Evolutionary conservation across 345 rosid species (phyloP).

Genomic region (Streptanthus diversifolius): DNA sequence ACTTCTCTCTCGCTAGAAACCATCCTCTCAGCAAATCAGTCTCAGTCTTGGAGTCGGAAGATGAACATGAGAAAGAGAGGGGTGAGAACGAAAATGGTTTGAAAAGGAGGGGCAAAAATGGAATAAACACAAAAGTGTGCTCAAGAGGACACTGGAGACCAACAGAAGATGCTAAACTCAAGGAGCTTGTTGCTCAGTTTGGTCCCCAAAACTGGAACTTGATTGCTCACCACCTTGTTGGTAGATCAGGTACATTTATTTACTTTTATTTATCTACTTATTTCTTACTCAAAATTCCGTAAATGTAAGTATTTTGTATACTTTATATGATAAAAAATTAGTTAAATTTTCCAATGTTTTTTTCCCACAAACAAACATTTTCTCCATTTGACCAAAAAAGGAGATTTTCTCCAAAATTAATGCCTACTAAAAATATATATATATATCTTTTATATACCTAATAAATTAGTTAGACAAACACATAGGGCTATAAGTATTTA

Average conservation of each 20-base stretch:
- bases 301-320: neutral
- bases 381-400: neutral
- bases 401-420: neutral
- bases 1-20: slow-evolving; percentile 7
- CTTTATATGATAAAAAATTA: no score
- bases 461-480: neutral
- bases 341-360: no score
- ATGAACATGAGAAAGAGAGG: slow-evolving; percentile 13
- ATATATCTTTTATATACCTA: neutral
- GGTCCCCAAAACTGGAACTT: slow-evolving; percentile 99
- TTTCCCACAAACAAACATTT: neutral
- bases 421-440: neutral
- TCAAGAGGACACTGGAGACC: slow-evolving; percentile 97
- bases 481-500: neutral
- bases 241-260: slow-evolving; percentile 76
- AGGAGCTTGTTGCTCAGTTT: slow-evolving; percentile 72
- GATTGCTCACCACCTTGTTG: slow-evolving; percentile 77
- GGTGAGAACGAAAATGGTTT: neutral
- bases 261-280: neutral
- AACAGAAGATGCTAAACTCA: slow-evolving; percentile 82
- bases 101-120: slow-evolving; percentile 12
- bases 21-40: slow-evolving; percentile 16
- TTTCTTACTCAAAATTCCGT: neutral
- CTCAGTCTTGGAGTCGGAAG: slow-evolving; percentile 16
- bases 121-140: slow-evolving; percentile 22